Percentiles rank a stretch among this genome's conserved stretches.
Evolutionary conservation across 116 monocot genomes (phyloP).

Genomic region (Papilionanthe hybrid): DNA sequence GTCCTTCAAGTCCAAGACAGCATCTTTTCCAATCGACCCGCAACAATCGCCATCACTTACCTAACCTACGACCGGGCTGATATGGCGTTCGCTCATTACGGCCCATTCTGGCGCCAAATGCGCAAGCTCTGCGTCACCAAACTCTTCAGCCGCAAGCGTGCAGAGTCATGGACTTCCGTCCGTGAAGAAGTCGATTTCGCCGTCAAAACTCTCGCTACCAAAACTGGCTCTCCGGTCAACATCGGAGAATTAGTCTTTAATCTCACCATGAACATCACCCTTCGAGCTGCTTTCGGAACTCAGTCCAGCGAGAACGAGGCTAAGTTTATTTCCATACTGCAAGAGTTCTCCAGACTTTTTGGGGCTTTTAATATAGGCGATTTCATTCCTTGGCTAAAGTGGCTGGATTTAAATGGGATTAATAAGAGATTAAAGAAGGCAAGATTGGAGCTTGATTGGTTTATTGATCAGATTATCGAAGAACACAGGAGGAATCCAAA

Average conservation of each 20-base stretch:
- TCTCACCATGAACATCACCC: constrained; percentile 36
- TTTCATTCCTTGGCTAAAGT: constrained; percentile 40
- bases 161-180: constrained; percentile 45
- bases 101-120: constrained; percentile 74
- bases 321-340: constrained; percentile 28
- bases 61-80: constrained; percentile 55
- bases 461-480: constrained; percentile 41
- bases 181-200: constrained; percentile 37
- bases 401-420: constrained; percentile 32
- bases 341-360: constrained; percentile 46
- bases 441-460: constrained; percentile 24
- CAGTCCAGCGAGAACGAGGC: constrained; percentile 13
- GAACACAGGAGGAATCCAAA: constrained; percentile 34
- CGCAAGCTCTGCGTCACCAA: constrained; percentile 57
- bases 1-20: constrained; percentile 43
- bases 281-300: constrained; percentile 40
- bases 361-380: constrained; percentile 48
- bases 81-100: constrained; percentile 56
- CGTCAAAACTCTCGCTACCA: constrained; percentile 3
- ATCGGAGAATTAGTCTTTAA: constrained; percentile 32
- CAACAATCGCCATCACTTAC: constrained; percentile 42
- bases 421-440: constrained; percentile 28
- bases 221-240: constrained; percentile 17
- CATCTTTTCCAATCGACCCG: constrained; percentile 51
- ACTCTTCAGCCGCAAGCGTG: constrained; percentile 48